phyloP scores from a whole-genome alignment of 139 green algal species.

The Chlamydomonas asymmetrica region DNA sequence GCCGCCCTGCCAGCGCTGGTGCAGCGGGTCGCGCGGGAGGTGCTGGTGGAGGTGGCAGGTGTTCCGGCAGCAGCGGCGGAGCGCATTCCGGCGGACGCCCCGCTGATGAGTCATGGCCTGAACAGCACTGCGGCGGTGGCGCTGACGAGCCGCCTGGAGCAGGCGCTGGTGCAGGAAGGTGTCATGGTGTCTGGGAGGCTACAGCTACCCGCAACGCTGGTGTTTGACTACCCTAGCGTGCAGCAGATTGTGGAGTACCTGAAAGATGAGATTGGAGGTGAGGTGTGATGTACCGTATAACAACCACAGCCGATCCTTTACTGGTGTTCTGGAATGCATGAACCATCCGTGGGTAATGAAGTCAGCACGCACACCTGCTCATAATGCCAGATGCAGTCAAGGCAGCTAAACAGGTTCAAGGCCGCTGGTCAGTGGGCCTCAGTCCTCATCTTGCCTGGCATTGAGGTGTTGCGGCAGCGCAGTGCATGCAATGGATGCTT shows the following conservation, averaged over 20 bases:
- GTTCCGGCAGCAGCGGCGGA: not conserved
- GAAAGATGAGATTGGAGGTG: too few relatives aligned
- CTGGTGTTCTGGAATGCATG: too few relatives aligned
- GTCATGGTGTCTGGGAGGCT: too few relatives aligned
- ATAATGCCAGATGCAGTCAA: too few relatives aligned
- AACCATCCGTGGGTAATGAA: too few relatives aligned
- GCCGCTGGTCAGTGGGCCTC: too few relatives aligned
- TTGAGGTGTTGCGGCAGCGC: not conserved
- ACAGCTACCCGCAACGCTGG: conserved; percentile 58
- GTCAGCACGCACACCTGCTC: too few relatives aligned
- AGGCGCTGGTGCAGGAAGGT: conserved; percentile 1
- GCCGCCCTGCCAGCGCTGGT: not conserved
- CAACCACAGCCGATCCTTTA: not conserved
- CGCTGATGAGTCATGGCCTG: conserved; percentile 53
- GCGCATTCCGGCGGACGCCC: not conserved
- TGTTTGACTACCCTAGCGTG: conserved; percentile 39
- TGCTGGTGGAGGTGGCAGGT: conserved; percentile 8
- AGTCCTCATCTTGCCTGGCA: not conserved
- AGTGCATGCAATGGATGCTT: too few relatives aligned
- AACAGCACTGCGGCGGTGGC: conserved; percentile 54
- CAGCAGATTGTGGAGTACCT: too few relatives aligned
- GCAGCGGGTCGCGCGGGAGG: not conserved
- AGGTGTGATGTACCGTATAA: too few relatives aligned
- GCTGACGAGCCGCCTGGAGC: conserved; percentile 42
- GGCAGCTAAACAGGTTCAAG: too few relatives aligned